These are phyloP conservation scores for Cyberlindnera mycetangii DNA, from an alignment of 805 yeast genomes.

Conservation along the genomic window DNA sequence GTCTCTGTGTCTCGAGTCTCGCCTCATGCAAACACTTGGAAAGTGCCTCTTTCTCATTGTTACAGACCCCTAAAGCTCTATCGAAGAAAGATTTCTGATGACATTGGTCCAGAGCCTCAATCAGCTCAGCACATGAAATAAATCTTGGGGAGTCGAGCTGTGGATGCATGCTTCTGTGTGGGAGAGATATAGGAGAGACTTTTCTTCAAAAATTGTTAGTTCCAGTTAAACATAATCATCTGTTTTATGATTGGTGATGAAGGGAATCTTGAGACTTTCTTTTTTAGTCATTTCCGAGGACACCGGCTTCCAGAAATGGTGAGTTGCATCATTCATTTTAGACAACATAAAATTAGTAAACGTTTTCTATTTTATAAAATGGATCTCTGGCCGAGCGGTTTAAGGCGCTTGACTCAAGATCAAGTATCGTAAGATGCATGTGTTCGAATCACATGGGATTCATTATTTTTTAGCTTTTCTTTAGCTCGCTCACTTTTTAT, in stretches of 20 bases:
- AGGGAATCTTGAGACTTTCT: too few species aligned
- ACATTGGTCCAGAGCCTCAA: constrained; percentile 87
- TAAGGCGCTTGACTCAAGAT: constrained; percentile 27
- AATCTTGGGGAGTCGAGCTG: constrained; percentile 49
- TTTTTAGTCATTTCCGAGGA: too few species aligned
- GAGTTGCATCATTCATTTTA: background rate
- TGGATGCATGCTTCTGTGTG: constrained; percentile 53
- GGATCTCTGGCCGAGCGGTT: constrained; percentile 27
- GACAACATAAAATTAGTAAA: background rate
- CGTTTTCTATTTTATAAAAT: too few species aligned
- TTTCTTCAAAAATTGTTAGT: too few species aligned
- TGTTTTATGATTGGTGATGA: too few species aligned
- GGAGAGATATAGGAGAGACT: too few species aligned
- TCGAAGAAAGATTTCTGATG: constrained; percentile 66
- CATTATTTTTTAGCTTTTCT: constrained; percentile 15
- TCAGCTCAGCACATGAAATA: constrained; percentile 68
- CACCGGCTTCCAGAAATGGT: background rate
- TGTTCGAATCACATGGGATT: constrained; percentile 26
- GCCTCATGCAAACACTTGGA: constrained; percentile 78
- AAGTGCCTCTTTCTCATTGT: constrained; percentile 76
- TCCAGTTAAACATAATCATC: too few species aligned
- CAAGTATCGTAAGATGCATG: constrained; percentile 26
- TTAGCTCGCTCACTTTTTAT: too few species aligned
- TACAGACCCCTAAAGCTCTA: constrained; percentile 80
- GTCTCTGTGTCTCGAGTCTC: constrained; percentile 60